phyloP scores from a whole-genome alignment of 2,329 filamentous ascomycete genomes.

The Fusarium metavorans region DNA sequence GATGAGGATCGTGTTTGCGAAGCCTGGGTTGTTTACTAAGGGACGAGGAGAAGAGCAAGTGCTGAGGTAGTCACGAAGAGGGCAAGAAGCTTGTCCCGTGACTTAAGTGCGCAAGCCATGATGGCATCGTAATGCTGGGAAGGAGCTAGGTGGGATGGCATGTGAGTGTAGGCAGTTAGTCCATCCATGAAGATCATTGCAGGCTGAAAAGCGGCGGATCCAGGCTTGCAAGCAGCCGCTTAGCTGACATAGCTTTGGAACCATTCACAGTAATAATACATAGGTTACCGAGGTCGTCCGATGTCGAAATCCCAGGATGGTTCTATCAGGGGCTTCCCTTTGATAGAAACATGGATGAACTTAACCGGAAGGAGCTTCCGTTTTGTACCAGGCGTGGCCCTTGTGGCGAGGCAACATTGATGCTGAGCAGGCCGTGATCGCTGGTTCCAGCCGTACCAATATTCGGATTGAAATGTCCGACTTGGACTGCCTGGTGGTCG shows the following conservation, averaged over 20 bases:
- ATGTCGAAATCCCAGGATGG: neutral
- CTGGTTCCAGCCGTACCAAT: neutral
- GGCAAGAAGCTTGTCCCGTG: conserved; percentile 5
- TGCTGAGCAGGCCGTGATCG: neutral
- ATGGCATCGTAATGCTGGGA: neutral
- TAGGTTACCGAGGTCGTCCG: neutral
- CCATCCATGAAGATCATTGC: neutral
- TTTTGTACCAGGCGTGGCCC: neutral
- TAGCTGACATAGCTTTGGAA: neutral
- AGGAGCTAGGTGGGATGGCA: conserved; percentile 6
- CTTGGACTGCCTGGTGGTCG: neutral
- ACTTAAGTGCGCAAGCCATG: neutral
- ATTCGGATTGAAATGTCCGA: neutral
- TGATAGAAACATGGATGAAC: neutral
- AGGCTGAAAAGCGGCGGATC: neutral
- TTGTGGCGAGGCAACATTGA: neutral
- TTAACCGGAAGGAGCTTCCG: neutral
- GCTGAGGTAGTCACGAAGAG: neutral
- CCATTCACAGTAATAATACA: neutral
- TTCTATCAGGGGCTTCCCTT: too few species aligned
- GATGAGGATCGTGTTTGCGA: neutral
- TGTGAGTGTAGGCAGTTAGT: neutral
- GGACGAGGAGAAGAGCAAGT: neutral
- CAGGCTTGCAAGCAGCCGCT: neutral
- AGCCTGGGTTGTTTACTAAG: neutral